These are phyloP conservation scores for Globisporangium ultimum DNA, from an alignment of 352 stramenopile genomes.

Conservation along the genomic window DNA sequence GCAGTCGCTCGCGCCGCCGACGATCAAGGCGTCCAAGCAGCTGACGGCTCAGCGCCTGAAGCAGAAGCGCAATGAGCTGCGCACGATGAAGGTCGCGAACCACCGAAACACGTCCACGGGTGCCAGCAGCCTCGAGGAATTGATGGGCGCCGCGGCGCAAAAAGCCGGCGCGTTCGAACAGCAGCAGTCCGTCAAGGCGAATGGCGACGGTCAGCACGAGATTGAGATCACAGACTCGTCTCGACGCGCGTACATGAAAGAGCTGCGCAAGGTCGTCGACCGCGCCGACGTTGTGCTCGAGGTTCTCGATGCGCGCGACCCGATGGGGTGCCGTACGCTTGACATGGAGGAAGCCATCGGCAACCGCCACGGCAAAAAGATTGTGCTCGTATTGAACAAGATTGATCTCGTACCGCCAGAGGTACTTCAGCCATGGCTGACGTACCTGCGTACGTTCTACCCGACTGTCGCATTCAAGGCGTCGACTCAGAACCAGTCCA, in stretches of 20 bases:
- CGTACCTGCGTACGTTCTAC: slow-evolving; percentile 90
- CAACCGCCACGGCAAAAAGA: slow-evolving; percentile 92
- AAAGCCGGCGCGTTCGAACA: slow-evolving; percentile 41
- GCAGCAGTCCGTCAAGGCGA: slow-evolving; percentile 17
- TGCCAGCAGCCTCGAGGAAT: slow-evolving; percentile 46
- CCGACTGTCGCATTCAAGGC: slow-evolving; percentile 97
- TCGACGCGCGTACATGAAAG: slow-evolving; percentile 93
- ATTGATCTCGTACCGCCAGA: slow-evolving; percentile 97
- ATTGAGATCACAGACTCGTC: slow-evolving; percentile 83
- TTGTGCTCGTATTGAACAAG: slow-evolving; percentile 99
- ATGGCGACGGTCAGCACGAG: slow-evolving; percentile 17
- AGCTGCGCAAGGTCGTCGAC: slow-evolving; percentile 97
- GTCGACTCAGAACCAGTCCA: slow-evolving; percentile 88
- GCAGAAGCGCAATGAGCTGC: slow-evolving; percentile 67
- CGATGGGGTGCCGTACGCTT: slow-evolving; percentile 90
- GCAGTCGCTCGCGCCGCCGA: slow-evolving; percentile 25
- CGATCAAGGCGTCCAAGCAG: slow-evolving; percentile 36
- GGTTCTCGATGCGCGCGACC: slow-evolving; percentile 97
- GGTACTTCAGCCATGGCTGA: slow-evolving; percentile 95
- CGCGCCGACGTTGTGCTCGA: slow-evolving; percentile 96
- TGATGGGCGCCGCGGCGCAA: slow-evolving; percentile 40
- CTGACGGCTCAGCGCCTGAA: slow-evolving; percentile 42
- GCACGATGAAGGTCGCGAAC: slow-evolving; percentile 38
- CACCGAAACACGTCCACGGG: slow-evolving; percentile 29
- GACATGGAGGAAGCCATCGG: slow-evolving; percentile 95